These are phyloP conservation scores for Prunus campanulata DNA, from an alignment of 306 rosid species.

Conservation along the genomic window DNA sequence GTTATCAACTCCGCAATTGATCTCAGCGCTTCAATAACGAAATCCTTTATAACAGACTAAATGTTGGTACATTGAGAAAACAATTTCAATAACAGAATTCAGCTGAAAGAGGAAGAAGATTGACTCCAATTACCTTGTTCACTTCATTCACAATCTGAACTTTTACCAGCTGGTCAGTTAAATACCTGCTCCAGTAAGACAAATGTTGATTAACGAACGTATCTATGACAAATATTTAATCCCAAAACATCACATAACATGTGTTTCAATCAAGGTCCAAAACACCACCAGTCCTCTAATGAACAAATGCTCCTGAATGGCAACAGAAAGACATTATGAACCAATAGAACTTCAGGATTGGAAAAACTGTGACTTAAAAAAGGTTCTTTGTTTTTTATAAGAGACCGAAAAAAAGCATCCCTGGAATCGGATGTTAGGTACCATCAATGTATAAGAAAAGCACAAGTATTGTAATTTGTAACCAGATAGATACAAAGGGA, in stretches of 20 bases:
- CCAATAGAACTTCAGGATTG: not conserved
- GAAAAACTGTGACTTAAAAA: not conserved
- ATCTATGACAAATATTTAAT: not conserved
- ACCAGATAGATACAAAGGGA: not conserved
- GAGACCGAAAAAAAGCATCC: not conserved
- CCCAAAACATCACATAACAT: not conserved
- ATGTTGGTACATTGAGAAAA: slow-evolving; percentile 11
- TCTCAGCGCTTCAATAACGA: slow-evolving; percentile 85
- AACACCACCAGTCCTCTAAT: not conserved
- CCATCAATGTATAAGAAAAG: not conserved
- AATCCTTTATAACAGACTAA: slow-evolving; percentile 58
- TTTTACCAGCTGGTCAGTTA: slow-evolving; percentile 74
- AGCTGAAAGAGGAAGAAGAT: slow-evolving; percentile 14
- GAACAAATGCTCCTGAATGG: not conserved
- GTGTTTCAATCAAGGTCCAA: not conserved
- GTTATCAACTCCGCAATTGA: slow-evolving; percentile 92
- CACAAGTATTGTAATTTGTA: not conserved
- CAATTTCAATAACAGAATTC: slow-evolving; percentile 11
- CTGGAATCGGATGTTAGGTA: not conserved
- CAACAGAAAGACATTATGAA: not conserved
- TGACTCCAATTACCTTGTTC: slow-evolving; percentile 61
- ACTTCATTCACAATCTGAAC: slow-evolving; percentile 73
- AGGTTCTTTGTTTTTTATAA: not conserved
- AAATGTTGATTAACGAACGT: not conserved
- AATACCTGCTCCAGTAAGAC: slow-evolving; percentile 48